Evolutionary conservation across 2,329 filamentous ascomycete genomes (phyloP), one percentile per base, ranked within the genome.

Genomic region (Fusarium sp.): DNA sequence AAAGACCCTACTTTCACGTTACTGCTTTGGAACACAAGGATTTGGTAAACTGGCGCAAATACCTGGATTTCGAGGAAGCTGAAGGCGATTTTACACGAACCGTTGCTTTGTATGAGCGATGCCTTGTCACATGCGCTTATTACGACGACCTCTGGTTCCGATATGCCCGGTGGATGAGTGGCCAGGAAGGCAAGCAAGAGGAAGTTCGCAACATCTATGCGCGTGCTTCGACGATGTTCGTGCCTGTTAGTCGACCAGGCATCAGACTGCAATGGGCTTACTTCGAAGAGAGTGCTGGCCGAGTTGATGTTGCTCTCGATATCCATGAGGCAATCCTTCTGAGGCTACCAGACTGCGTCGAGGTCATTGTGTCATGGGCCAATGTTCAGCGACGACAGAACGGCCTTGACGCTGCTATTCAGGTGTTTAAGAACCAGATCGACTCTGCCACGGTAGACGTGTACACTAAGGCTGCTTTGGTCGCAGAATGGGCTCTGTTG

Each of bases 121-220:
- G 95, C 77, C 83, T 99, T 57, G 94, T 97, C 39, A 95, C 94
- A 1, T 97, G 94, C 77, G 95, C 96, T 20, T 92, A 97, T 74
- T 98, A 99, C 79, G 95, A 98, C 54, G 95, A 98, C 79, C 97
- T 98, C 81, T 99, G 96, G 96, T 90, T 97, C 77, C 92, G 96
- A n/a, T 99, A 97, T 81, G 94, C 93, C 20, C 88, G 95, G 44
- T 99, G 96, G 96, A 97, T 98, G 93, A 87, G 89, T 65, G 90
- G 90, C 0, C 93, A 97, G 79, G 83, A 89, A 4, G 90, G 87
- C 74, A 97, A 97, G 80, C 91, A 94, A 49, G 94, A 98, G 79
- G 95, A 98, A 79, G 92, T 95, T 10, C 92, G 96, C 63, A 95
- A 94, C 81, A 96, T 98, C 71, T 98, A 97, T 79, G 91, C 95